Evolutionary conservation across 1,284 basidiomycete species (phyloP).

Genomic region (Abortiporus biennis): DNA sequence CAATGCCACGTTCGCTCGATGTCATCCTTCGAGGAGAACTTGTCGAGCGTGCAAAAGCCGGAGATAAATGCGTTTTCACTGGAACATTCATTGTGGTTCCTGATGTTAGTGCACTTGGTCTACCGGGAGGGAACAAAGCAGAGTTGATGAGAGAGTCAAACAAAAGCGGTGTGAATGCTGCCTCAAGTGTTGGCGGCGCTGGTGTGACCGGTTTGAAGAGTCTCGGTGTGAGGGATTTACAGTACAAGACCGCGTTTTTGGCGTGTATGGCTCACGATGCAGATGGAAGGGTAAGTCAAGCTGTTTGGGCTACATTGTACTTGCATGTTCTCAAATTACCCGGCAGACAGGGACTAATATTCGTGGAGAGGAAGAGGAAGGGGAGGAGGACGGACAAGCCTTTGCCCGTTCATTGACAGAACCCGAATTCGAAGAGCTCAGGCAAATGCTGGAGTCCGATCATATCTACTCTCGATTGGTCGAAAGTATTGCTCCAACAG

Average conservation of each 20-base stretch:
- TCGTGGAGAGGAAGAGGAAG: constrained; percentile 79
- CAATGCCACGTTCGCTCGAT: constrained; percentile 95
- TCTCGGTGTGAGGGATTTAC: constrained; percentile 91
- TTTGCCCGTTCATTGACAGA: constrained; percentile 89
- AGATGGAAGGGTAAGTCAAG: constrained; percentile 75
- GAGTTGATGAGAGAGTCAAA: constrained; percentile 87
- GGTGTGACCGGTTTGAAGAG: constrained; percentile 95
- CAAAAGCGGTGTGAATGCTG: constrained; percentile 53
- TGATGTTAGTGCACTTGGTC: constrained; percentile 92
- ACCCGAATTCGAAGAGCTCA: constrained; percentile 93
- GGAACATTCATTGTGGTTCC: constrained; percentile 98
- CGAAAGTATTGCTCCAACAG: constrained; percentile 94
- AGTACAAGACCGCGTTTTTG: constrained; percentile 98
- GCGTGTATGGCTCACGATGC: constrained; percentile 96
- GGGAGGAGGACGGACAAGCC: constrained; percentile 70
- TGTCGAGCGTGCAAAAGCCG: constrained; percentile 96
- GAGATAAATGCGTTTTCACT: constrained; percentile 98
- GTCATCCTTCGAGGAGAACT: constrained; percentile 94
- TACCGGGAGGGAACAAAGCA: constrained; percentile 91
- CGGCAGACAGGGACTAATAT: constrained; percentile 75
- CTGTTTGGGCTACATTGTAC: neutral
- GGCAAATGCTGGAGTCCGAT: constrained; percentile 88
- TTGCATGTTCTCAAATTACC: neutral
- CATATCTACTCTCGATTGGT: constrained; percentile 95
- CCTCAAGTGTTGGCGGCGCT: constrained; percentile 70